A percentile compares a stretch with the other conserved stretches of the same genome.
Conservation (phyloP, 176 grass and related monocot genomes). For the Oryza longistaminata region DNA sequence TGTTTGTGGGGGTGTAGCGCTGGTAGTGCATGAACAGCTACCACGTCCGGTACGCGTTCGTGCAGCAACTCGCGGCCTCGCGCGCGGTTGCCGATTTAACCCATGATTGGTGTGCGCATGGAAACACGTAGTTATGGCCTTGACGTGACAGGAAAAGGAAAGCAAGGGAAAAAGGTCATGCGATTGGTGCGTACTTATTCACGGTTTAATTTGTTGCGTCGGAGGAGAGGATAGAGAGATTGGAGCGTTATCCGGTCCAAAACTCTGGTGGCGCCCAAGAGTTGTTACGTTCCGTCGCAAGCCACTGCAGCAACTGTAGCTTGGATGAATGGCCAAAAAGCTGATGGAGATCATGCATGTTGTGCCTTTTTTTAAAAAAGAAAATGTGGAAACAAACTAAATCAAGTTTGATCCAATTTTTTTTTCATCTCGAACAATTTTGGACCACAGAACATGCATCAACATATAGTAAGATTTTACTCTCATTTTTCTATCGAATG, state of each 20-base stretch:
- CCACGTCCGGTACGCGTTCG: background rate
- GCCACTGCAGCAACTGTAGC: background rate
- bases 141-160: background rate
- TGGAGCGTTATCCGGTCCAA: background rate
- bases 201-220: background rate
- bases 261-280: background rate
- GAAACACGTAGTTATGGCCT: background rate
- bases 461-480: no score
- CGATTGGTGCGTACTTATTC: background rate
- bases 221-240: background rate
- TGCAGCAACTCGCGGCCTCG: background rate
- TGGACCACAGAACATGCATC: no score
- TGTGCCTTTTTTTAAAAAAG: background rate
- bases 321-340: background rate
- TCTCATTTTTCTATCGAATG: no score
- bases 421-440: no score
- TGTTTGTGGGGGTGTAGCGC: no score
- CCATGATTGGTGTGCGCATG: background rate
- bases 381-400: no score
- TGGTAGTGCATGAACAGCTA: background rate
- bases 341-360: background rate
- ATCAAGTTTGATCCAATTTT: no score
- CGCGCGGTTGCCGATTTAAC: background rate
- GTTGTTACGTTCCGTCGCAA: background rate
- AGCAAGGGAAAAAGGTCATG: background rate